Base-by-base conservation (phyloP, 257 asterid genomes). In the Lantana camara region DNA sequence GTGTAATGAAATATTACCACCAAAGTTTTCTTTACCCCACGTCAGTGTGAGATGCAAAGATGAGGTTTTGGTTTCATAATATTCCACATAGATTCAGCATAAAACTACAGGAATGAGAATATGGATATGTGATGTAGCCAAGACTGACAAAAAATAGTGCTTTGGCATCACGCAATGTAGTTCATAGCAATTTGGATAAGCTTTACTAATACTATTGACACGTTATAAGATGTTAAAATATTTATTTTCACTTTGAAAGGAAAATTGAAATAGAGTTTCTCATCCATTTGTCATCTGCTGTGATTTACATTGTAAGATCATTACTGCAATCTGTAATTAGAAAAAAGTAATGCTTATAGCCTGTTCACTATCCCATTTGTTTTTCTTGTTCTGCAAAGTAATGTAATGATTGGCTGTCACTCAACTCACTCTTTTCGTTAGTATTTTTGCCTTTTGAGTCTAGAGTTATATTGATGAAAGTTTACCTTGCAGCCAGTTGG, bases 401-500 rank as follows among this genome's bases (percentile, higher is more conserved):
- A 55, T 51, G 27, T 55, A 56, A 52, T 58, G 55, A 34, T 20
- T 51, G 66, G 29, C 41, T 3, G 6, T 57, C 53, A 50, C 44
- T 50, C 34, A 16, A 14, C 44, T 50, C 34, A 16, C 10, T 62
- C 57, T 56, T 13, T 58, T 51, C 30, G 32, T 37, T 35, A 58
- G 45, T 45, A 24, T 50, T 27, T 15, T 24, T 67, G 52, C 38
- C 6, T 42, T 63, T 58, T 67, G 44, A 32, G 48, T 51, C 47
- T 58, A 19, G 58, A 12, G 13, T 69, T 23, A 64, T 58, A 49
- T 44, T 37, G 55, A 67, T 65, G 20, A 47, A 35, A 19, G n/a
- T n/a, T 64, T 76, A 63, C 78, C 54, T 74, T 82, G 87, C 95
- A 94, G 96, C 98, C 98, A 57, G 85, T 94, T 44, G 98, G 98